Conservation (phyloP, 2,329 filamentous ascomycete species). For the Periconia sp. region DNA sequence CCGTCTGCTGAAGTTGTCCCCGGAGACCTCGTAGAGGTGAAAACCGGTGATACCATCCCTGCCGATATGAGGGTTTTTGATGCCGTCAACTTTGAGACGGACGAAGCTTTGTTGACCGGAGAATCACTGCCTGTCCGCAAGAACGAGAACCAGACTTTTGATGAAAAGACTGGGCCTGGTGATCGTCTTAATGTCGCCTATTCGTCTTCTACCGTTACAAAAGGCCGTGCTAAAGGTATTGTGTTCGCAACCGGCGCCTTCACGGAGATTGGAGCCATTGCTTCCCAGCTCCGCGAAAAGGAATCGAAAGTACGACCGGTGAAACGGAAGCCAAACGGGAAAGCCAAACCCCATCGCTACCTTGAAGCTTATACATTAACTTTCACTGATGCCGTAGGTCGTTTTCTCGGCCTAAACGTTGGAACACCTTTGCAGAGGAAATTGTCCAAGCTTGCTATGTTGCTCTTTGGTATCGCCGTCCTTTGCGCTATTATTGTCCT, state of each 20-base stretch:
- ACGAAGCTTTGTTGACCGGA: conserved; percentile 71
- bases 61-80: conserved; percentile 66
- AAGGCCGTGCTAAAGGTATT: conserved; percentile 68
- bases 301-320: conserved; percentile 38
- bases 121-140: conserved; percentile 71
- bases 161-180: conserved; percentile 60
- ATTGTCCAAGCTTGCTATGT: conserved; percentile 33
- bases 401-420: conserved; percentile 44
- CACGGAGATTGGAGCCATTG: conserved; percentile 74
- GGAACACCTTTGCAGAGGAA: conserved; percentile 43
- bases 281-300: conserved; percentile 62
- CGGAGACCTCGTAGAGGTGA: conserved; percentile 67
- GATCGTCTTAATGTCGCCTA: conserved; percentile 71
- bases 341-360: conserved; percentile 37
- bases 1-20: conserved; percentile 62
- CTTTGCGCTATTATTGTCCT: conserved; percentile 42
- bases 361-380: conserved; percentile 59
- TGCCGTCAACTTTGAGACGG: conserved; percentile 73
- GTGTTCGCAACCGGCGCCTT: conserved; percentile 69
- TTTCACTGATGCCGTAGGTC: conserved; percentile 38
- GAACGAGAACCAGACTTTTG: conserved; percentile 58
- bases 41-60: conserved; percentile 67
- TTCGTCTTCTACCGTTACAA: conserved; percentile 69
- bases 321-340: conserved; percentile 42
- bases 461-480: conserved; percentile 40